Evolutionary conservation across 768 basidiomycete genomes (phyloP).

Genomic region (Russula compacta): DNA sequence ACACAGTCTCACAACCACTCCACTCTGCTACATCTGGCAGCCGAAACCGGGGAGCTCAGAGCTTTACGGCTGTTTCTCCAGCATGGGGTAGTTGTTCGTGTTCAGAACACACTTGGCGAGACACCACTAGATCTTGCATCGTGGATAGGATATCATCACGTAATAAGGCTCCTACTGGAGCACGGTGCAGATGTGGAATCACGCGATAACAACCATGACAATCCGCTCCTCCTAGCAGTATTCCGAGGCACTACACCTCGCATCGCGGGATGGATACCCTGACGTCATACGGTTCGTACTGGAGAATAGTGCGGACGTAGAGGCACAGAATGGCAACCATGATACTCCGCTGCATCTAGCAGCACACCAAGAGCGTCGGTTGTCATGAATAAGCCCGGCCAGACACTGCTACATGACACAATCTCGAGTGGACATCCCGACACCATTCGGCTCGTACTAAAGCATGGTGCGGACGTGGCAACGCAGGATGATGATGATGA

Average conservation of each 20-base stretch:
- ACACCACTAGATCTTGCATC: neutral
- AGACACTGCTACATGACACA: neutral
- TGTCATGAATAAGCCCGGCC: neutral
- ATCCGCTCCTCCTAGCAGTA: neutral
- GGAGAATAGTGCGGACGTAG: neutral
- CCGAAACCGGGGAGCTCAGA: neutral
- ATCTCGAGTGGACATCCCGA: neutral
- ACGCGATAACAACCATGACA: neutral
- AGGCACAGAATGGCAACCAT: too few species aligned
- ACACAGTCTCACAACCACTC: neutral
- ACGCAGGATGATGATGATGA: too few species aligned
- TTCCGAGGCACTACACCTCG: neutral
- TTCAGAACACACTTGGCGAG: neutral
- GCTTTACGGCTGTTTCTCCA: neutral
- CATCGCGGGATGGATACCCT: neutral
- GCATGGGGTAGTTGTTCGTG: too few species aligned
- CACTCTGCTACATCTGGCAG: neutral
- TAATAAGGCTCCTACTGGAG: neutral
- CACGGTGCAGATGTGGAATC: neutral
- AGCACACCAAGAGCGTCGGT: neutral
- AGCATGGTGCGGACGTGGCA: neutral
- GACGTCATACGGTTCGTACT: neutral
- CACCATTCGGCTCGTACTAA: neutral
- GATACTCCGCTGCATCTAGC: neutral
- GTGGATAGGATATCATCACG: neutral